Conservation (phyloP, 1,139 yeast genomes). For the Kazachstania sp. region DNA sequence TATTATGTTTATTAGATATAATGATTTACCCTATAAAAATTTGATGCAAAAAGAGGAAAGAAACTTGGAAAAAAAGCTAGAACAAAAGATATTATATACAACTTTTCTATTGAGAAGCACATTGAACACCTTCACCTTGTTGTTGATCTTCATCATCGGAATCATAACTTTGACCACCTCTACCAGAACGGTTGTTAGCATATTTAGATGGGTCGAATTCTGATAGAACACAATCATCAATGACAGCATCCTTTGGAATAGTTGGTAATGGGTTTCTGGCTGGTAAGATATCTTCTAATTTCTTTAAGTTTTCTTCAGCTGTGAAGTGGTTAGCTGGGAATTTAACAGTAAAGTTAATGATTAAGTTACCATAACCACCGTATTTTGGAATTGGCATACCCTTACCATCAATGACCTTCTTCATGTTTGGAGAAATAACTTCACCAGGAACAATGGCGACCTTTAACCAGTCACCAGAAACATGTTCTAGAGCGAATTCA, state of each 20-base stretch:
- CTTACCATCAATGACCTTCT: constrained; percentile 79
- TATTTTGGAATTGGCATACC: constrained; percentile 90
- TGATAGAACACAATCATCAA: constrained; percentile 75
- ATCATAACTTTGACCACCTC: constrained; percentile 41
- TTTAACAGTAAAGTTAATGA: constrained; percentile 59
- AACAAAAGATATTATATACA: not conserved
- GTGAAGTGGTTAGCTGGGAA: constrained; percentile 64
- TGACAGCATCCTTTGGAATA: constrained; percentile 55
- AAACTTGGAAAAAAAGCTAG: not conserved
- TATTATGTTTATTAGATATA: not conserved
- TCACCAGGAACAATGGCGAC: constrained; percentile 83
- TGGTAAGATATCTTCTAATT: constrained; percentile 59
- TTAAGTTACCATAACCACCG: constrained; percentile 68
- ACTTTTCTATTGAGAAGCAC: constrained; percentile 59
- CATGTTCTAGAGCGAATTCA: constrained; percentile 73
- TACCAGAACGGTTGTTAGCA: constrained; percentile 36
- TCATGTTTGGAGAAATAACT: constrained; percentile 74
- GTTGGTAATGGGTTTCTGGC: constrained; percentile 43
- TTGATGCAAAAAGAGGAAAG: constrained; percentile 1
- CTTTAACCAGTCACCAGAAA: constrained; percentile 82
- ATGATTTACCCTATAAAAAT: not conserved
- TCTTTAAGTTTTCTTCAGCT: constrained; percentile 55
- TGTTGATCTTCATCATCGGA: constrained; percentile 54
- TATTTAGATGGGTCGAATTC: constrained; percentile 59
- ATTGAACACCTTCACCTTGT: constrained; percentile 74